Evolutionary conservation across 2,329 filamentous ascomycete species (phyloP).

Genomic region (Metarhizium robertsii): DNA sequence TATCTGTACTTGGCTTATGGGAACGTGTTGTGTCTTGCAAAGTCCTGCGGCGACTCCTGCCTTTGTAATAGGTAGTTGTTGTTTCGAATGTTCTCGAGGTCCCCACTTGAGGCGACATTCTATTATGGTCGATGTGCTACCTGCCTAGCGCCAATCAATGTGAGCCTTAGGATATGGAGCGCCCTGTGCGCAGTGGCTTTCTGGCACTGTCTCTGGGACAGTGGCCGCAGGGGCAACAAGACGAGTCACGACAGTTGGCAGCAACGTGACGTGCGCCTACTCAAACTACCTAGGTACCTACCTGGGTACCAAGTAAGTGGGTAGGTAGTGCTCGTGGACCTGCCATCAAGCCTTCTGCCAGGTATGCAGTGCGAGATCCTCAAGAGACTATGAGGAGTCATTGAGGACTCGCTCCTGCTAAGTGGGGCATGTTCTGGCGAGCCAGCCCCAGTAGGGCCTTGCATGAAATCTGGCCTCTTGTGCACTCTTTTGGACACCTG

Average conservation of each 20-base stretch:
- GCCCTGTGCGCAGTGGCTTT: background rate
- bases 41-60: background rate
- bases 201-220: slow-evolving; percentile 3
- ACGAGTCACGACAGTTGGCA: background rate
- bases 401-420: slow-evolving; percentile 14
- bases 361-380: slow-evolving; percentile 1
- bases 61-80: background rate
- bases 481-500: slow-evolving; percentile 31
- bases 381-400: background rate
- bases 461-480: slow-evolving; percentile 42
- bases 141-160: too few relatives aligned
- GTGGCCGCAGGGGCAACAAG: background rate
- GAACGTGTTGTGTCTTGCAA: too few relatives aligned
- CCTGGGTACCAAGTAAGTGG: too few relatives aligned
- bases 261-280: background rate
- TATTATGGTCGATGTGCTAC: background rate
- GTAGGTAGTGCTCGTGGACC: too few relatives aligned
- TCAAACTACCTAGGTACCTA: too few relatives aligned
- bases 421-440: slow-evolving; percentile 15
- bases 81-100: slow-evolving; percentile 19
- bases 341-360: background rate
- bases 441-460: slow-evolving; percentile 5
- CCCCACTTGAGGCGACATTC: slow-evolving; percentile 2
- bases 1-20: too few relatives aligned
- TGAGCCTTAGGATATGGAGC: too few relatives aligned